phyloP scores from a whole-genome alignment of 345 rosid genomes.

The Trapa incisa region DNA sequence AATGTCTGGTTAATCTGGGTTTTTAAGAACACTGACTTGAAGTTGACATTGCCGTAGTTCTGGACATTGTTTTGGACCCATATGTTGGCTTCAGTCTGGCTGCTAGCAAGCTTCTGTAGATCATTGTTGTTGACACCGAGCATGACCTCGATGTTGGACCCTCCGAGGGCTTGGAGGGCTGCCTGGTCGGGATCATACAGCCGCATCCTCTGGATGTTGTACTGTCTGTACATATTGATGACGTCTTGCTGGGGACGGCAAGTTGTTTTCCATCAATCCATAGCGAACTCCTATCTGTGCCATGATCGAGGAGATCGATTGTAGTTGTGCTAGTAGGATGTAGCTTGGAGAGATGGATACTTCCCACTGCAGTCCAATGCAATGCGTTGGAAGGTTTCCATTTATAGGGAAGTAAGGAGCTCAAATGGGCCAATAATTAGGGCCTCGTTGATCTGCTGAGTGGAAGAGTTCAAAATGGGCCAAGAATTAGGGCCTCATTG shows the following conservation, averaged over 20 bases:
- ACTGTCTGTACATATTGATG: conserved; percentile 33
- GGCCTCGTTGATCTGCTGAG: not conserved
- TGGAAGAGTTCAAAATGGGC: not conserved
- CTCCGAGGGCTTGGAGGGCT: conserved; percentile 35
- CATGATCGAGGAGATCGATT: not conserved
- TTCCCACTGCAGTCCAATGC: not conserved
- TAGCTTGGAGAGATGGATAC: not conserved
- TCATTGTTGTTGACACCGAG: conserved; percentile 30
- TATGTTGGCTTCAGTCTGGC: conserved; percentile 25
- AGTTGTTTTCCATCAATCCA: conserved; percentile 39
- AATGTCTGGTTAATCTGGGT: conserved; percentile 11
- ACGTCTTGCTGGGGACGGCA: conserved; percentile 37
- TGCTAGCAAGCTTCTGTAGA: conserved; percentile 22
- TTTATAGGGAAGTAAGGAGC: not conserved
- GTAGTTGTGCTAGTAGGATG: not conserved
- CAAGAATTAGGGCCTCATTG: not conserved
- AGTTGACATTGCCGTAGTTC: conserved; percentile 23
- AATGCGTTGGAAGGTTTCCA: not conserved
- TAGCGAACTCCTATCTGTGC: conserved; percentile 56
- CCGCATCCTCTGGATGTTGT: conserved; percentile 37
- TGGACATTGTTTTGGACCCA: conserved; percentile 41
- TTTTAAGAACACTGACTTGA: conserved; percentile 46
- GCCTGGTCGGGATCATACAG: conserved; percentile 22
- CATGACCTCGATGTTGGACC: conserved; percentile 37
- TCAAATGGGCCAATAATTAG: not conserved